These are phyloP conservation scores for Pulveroboletus sp. DNA, from an alignment of 768 basidiomycete genomes.

Conservation along the genomic window DNA sequence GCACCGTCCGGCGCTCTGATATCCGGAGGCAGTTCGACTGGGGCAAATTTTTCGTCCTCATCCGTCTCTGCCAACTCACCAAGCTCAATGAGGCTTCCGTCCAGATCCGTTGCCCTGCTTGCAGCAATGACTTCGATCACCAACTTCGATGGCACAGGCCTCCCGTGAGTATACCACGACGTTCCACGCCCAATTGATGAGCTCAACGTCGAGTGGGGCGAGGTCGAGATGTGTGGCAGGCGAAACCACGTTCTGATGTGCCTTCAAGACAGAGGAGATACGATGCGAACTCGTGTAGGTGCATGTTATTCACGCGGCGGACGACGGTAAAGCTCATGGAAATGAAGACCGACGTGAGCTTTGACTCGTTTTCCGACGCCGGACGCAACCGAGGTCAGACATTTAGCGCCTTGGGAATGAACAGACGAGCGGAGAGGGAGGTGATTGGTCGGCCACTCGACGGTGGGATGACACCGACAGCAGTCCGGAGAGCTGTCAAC, in stretches of 20 bases:
- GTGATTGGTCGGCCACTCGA: not conserved
- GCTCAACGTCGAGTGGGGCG: constrained; percentile 52
- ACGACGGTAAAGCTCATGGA: constrained; percentile 58
- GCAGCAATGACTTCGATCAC: constrained; percentile 59
- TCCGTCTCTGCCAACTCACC: constrained; percentile 49
- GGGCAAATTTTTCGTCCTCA: constrained; percentile 3
- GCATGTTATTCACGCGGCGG: constrained; percentile 52
- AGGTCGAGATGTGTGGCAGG: constrained; percentile 66
- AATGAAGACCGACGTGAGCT: constrained; percentile 59
- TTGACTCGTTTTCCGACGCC: constrained; percentile 71
- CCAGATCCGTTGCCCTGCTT: constrained; percentile 35
- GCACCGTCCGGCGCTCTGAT: constrained; percentile 40
- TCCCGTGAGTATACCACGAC: constrained; percentile 71
- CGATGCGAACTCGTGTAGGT: constrained; percentile 38
- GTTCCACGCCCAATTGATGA: constrained; percentile 51
- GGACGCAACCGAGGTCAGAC: constrained; percentile 48
- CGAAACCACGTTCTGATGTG: constrained; percentile 54
- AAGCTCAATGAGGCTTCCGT: constrained; percentile 54
- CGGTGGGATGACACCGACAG: constrained; percentile 30
- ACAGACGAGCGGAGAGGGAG: constrained; percentile 55
- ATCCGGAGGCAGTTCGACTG: constrained; percentile 11
- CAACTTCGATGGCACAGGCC: constrained; percentile 71
- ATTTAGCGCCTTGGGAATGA: constrained; percentile 39
- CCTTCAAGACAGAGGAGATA: constrained; percentile 28
- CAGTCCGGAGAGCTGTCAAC: constrained; percentile 78